Base-by-base conservation (phyloP, 371 early-diverging fungal genomes). In the Sporodiniella umbellata region DNA sequence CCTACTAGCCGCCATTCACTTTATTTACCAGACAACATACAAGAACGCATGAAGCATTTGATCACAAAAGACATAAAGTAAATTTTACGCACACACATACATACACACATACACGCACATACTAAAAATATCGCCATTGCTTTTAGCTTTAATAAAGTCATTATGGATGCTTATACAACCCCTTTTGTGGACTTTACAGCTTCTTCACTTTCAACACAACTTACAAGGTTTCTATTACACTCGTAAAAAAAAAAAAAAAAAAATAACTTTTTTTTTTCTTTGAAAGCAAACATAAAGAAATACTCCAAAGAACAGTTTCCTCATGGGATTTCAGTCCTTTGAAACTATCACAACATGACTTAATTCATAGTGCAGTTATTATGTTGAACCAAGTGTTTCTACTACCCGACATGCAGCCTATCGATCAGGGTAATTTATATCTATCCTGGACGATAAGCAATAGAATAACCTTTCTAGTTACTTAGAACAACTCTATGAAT, bases 271-370 rank as follows among this genome's bases (percentile, higher is more conserved):
- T 23, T 31, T 8, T 42, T 35, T 22, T 8, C 33, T 19, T 15
- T 21, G 24, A 30, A 17, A 26, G 14, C 12, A 46, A 58, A 21
- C 35, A 44, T 33, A 31, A 33, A 53, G 44, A 30, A 17, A 12
- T 7, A 1, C 63, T 83, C n/a, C 58, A 70, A 48, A 57, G 60
- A 26, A 70, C 70, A 39, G 59, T 87, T 0, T 68, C 80, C 17
- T 75, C 75, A 21, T 88, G 88, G 88, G 80, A 83, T 21, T 86
- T 86, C 59, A 74, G 75, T 58, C 86, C 89, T 11, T 81, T 84
- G 59, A 81, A 81, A 45, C 61, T 84, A 22, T 62, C 72, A 25
- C 77, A 77, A 35, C 68, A 72, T 25, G 89, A 88, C 42, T 56
- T 86, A 40, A 70, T 87, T 54, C 84, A 85, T 49, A 81, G 84